Evolutionary conservation across 805 yeast genomes (phyloP), one percentile per base, ranked within the genome.

Genomic region (Zygoascus biomembranicola): DNA sequence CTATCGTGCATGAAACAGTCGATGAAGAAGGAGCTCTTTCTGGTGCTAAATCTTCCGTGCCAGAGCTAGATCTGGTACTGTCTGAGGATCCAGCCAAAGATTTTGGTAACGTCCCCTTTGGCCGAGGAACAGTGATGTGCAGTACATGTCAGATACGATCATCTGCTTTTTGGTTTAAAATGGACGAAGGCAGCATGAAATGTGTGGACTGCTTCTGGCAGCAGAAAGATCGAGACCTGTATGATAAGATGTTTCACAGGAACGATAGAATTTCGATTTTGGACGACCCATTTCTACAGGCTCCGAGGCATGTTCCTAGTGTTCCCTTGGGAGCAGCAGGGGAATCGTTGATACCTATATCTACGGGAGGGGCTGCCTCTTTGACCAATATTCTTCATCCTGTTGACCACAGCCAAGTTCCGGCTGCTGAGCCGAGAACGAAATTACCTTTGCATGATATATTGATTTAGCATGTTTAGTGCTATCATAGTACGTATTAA

Each of bases 191-290:
- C 11, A 32, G 42, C 2, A 42, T 52, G 16, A 11, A 41, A 14
- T 60, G 61, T 49, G 51, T 55, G 32, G 43, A 26, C 5, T 60
- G 61, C 44, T 55, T 50, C 49, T 56, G 61, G 63, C 46, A 37
- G 45, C 8, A 42, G 39, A 47, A 43, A 16, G 58, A 53, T 26
- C 50, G 43, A 3, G 55, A 26, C 9, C 44, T 32, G 26, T 50
- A 47, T 49, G 52, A 44, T 13, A 52, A 55, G 9, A 55, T 47
- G 8, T 57, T 39, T 19, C 23, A 20, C 20, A 8, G 41, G 14
- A 19, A 11, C 4, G 44, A 42, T 14, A 42, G 44, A 42, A 19
- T 42, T 42, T 42, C 44, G 13, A 42, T 18, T 13, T 13, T 19
- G 26, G 44, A 42, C 16, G 39, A 35, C 16, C 39, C 39, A 2